Evolutionary conservation across 768 basidiomycete genomes (phyloP), one percentile per base, ranked within the genome.

Genomic region (Hericium rajendrae): DNA sequence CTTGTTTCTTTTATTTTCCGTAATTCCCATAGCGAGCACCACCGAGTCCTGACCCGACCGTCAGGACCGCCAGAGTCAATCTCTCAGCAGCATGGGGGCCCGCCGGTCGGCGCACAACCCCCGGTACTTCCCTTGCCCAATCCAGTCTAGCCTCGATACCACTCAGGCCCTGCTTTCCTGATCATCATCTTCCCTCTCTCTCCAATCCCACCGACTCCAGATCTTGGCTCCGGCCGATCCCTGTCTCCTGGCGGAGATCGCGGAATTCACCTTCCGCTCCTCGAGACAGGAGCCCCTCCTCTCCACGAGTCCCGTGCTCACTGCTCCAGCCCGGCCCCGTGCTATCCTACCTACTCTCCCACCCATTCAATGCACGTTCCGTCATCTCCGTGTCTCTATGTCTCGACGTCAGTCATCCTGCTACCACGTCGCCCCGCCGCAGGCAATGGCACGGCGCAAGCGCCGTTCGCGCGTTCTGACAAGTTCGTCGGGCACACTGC

Each of bases 81-180:
- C 57, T 62, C 60, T 59, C 61, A 57, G 55, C 56, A 57, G 38
- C 52, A 26, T 57, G 59, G 53, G 32, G 40, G 60, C 57, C 60
- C 49, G 61, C 61, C 61, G 57, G 59, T 43, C 57, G 59, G 57
- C 53, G 54, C 61, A 57, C 59, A 59, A 59, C 59, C 60, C 55
- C 59, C 61, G 61, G 61, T 57, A 53, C 51, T 62, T 55, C 58
- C 59, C 59, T 53, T 60, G 24, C 59, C 61, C 49, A 56, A 53
- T 61, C 58, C 60, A 48, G 61, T 59, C 61, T 62, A 62, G 59
- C 58, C 58, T 61, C 60, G 53, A 59, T 61, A 55, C 49, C 49
- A 9, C 49, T 37, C 49, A 13, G 20, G 18, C 49, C 22, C 22
- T 51, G 20, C 49, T 37, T 16, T 16, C 49, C 49, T 20, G 20